Percentiles rank a stretch among this genome's conserved stretches.
phyloP scores from a whole-genome alignment of 2,329 filamentous ascomycete species.

The Blumeriella jaapii region DNA sequence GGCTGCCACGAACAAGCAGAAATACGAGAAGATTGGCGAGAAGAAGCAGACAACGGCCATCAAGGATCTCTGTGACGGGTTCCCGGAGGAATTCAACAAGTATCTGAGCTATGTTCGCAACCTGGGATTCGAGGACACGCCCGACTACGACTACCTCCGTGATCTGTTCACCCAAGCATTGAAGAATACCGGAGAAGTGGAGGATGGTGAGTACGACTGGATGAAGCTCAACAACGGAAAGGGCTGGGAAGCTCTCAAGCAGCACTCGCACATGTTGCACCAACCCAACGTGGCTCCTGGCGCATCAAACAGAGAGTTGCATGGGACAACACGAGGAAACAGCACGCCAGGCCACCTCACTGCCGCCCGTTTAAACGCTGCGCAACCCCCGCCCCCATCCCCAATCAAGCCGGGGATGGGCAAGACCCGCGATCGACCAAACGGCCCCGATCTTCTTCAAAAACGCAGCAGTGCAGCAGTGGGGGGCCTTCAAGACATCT shows the following conservation, averaged over 20 bases:
- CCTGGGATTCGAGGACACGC: constrained; percentile 94
- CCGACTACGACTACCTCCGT: constrained; percentile 94
- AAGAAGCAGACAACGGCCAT: constrained; percentile 98
- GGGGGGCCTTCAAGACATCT: constrained; percentile 63
- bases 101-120: constrained; percentile 96
- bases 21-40: constrained; percentile 99
- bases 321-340: constrained; percentile 57
- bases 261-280: constrained; percentile 59
- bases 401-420: constrained; percentile 67
- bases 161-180: constrained; percentile 93
- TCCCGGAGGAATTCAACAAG: constrained; percentile 95
- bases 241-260: constrained; percentile 76
- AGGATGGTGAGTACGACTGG: constrained; percentile 99
- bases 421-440: constrained; percentile 64
- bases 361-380: constrained; percentile 84
- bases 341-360: constrained; percentile 51
- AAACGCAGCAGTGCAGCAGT: constrained; percentile 64
- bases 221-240: constrained; percentile 93
- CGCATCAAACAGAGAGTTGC: constrained; percentile 73
- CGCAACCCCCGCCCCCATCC: constrained; percentile 79
- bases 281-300: constrained; percentile 69
- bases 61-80: constrained; percentile 93
- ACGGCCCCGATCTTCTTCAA: constrained; percentile 58
- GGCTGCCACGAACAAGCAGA: constrained; percentile 78
- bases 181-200: constrained; percentile 86